Percentiles rank a stretch among this genome's conserved stretches.
phyloP scores from a whole-genome alignment of 2,329 filamentous ascomycete genomes.

The Colletotrichum theobromicola region DNA sequence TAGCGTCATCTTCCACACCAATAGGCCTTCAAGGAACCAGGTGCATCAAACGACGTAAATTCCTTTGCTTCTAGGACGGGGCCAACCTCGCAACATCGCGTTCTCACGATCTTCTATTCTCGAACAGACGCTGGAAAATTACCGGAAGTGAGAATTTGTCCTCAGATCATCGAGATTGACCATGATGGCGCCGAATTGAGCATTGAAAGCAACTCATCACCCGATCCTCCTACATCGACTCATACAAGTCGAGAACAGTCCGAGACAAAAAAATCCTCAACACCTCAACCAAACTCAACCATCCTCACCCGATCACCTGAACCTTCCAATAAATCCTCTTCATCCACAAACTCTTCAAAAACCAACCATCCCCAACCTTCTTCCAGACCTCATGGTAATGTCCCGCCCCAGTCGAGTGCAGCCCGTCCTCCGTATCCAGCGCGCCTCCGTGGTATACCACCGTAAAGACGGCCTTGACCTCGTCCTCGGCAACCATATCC shows the following conservation, averaged over 20 bases:
- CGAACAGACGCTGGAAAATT: background rate
- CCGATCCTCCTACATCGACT: background rate
- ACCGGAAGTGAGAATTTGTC: background rate
- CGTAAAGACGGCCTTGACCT: conserved; percentile 17
- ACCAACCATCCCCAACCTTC: conserved; percentile 13
- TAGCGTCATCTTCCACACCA: background rate
- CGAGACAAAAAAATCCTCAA: background rate
- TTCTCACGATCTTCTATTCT: background rate
- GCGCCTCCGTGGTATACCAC: conserved; percentile 1
- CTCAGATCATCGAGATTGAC: background rate
- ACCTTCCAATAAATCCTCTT: conserved; percentile 13
- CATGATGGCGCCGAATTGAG: background rate
- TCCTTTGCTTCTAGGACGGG: background rate
- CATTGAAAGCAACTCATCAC: background rate
- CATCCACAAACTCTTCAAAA: conserved; percentile 10
- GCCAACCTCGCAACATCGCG: background rate
- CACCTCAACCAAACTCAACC: background rate
- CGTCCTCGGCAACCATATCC: conserved; percentile 11
- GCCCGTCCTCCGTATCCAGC: background rate
- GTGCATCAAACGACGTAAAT: background rate
- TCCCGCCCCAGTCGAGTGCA: background rate
- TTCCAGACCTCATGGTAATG: conserved; percentile 21
- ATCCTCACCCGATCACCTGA: background rate
- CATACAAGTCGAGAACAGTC: background rate
- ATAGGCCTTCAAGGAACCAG: background rate